phyloP scores from a whole-genome alignment of 2,329 filamentous ascomycete species.

The Penicillium rolfsii region DNA sequence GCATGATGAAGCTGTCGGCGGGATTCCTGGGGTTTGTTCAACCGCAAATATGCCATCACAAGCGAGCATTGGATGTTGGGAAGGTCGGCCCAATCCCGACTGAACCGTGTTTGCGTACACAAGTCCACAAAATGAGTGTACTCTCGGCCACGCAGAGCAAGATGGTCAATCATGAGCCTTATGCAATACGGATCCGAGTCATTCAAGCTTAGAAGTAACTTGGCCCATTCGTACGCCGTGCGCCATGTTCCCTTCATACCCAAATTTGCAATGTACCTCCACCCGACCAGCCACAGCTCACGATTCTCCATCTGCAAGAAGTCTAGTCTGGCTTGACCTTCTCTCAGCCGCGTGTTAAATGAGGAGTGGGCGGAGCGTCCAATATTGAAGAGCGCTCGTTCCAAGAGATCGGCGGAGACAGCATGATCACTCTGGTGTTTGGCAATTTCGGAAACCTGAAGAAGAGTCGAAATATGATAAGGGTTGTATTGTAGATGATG shows the following conservation, averaged over 20 bases:
- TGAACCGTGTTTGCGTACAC: constrained; percentile 55
- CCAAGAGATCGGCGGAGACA: constrained; percentile 81
- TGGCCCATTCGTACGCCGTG: constrained; percentile 92
- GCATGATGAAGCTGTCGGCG: constrained; percentile 67
- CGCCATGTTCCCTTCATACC: constrained; percentile 90
- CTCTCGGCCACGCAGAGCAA: constrained; percentile 80
- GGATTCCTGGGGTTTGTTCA: constrained; percentile 67
- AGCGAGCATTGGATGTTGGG: constrained; percentile 76
- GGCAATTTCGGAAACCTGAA: constrained; percentile 89
- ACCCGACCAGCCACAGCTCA: constrained; percentile 88
- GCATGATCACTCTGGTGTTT: constrained; percentile 89
- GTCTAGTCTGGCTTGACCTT: constrained; percentile 78
- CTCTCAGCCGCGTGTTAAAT: constrained; percentile 74
- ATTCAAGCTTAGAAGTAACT: constrained; percentile 76
- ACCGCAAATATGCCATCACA: constrained; percentile 73
- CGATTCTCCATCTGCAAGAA: constrained; percentile 84
- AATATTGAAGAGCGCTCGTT: constrained; percentile 89
- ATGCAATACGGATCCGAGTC: constrained; percentile 82
- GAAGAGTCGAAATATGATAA: constrained; percentile 90
- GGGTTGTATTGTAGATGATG: constrained; percentile 73
- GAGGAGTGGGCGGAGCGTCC: constrained; percentile 84
- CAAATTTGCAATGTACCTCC: constrained; percentile 84
- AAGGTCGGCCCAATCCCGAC: constrained; percentile 58
- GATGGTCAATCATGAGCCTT: constrained; percentile 76
- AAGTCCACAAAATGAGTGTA: constrained; percentile 76